phyloP scores from a whole-genome alignment of 768 basidiomycete species.

The Suillus alpinus region DNA sequence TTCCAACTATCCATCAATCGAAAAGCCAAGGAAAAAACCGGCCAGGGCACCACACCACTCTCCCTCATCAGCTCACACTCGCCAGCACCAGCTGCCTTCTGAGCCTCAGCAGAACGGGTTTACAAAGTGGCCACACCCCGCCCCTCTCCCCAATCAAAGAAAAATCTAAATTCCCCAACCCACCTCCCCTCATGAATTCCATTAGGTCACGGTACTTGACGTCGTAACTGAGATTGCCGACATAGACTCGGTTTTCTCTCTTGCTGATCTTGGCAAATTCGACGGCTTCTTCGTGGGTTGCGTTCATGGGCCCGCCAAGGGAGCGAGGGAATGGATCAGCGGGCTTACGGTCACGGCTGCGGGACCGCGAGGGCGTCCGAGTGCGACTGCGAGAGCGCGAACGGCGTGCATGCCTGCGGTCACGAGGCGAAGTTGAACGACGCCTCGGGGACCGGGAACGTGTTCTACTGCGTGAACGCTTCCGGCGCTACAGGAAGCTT shows the following conservation, averaged over 20 bases:
- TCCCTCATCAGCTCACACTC: slow-evolving; percentile 37
- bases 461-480: slow-evolving; percentile 65
- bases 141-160: slow-evolving; percentile 40
- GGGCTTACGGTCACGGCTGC: slow-evolving; percentile 59
- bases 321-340: slow-evolving; percentile 73
- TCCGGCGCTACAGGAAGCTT: slow-evolving; percentile 47
- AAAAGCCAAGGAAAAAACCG: slow-evolving; percentile 39
- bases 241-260: slow-evolving; percentile 97
- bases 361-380: slow-evolving; percentile 45
- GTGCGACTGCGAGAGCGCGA: slow-evolving; percentile 66
- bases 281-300: slow-evolving; percentile 88
- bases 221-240: slow-evolving; percentile 98
- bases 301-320: slow-evolving; percentile 87
- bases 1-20: slow-evolving; percentile 50
- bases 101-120: slow-evolving; percentile 36
- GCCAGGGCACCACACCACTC: slow-evolving; percentile 39
- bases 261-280: slow-evolving; percentile 96
- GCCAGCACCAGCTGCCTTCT: slow-evolving; percentile 29
- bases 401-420: slow-evolving; percentile 52
- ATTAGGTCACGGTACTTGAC: slow-evolving; percentile 98
- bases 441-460: slow-evolving; percentile 67
- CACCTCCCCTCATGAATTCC: slow-evolving; percentile 99
- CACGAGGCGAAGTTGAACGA: slow-evolving; percentile 64
- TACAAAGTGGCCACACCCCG: slow-evolving; percentile 30
- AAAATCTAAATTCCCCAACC: slow-evolving; percentile 77